Base-by-base conservation (phyloP, 169 alveolate species). In the Plasmodium vinckei region DNA sequence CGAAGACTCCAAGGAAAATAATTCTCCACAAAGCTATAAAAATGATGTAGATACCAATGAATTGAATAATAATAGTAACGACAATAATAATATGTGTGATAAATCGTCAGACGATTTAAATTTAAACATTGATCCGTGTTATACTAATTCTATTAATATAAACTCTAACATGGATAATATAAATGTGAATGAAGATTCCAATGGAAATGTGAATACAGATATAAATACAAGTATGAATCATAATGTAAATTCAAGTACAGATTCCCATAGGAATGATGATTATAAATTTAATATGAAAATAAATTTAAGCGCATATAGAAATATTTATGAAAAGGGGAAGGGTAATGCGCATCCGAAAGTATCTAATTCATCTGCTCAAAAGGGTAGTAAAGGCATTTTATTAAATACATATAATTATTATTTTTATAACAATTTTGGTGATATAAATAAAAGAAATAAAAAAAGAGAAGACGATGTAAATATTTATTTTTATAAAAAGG, bases 361-460 rank as follows among this genome's bases (percentile, higher is more conserved):
- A 53, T 65, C 39, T 61, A 69, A 67, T 53, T 44, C 17, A 49
- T 56, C 82, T 9, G 54, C 49, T 61, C 65, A 82, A 33, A 23
- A 44, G 44, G 90, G 69, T 21, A 44, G 72, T 10, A 69, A 57
- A 39, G 67, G 69, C 6, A 82, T 82, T 12, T 70, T 82, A 33
- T 59, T 82, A 57, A 82, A 82, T 72, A 82, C 90, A 23, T 82
- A 53, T 51, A 82, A 69, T 49, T 61, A 82, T 72, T 56, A 67
- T 60, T 82, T 82, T 47, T 42, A 47, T 51, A 82, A 82, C 59
- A 69, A 46, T 70, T 69, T 53, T 17, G 71, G 71, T 19, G 71
- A 82, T 61, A 47, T 82, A 68, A 47, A 57, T 57, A 72, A 82
- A 61, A 10, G 54, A 13, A 61, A 23, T 13, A 44, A 67, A 33